phyloP scores from a whole-genome alignment of 768 basidiomycete genomes.

The Tylopilus balloui region DNA sequence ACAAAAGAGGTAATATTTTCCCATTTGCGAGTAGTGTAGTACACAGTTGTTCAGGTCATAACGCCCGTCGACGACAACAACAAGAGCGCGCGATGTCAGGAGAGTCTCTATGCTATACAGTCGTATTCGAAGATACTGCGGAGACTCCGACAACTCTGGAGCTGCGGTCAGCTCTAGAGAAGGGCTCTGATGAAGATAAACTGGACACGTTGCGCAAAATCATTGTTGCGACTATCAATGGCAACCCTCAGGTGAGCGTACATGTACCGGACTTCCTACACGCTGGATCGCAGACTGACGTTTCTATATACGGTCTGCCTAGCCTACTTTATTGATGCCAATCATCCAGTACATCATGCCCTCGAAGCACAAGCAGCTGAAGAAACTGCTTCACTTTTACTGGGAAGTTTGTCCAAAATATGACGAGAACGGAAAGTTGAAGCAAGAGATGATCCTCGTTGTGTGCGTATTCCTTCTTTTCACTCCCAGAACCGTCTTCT shows the following conservation, averaged over 20 bases:
- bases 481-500: conserved; percentile 6
- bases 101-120: conserved; percentile 72
- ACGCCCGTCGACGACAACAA: conserved; percentile 11
- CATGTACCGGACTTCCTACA: neutral
- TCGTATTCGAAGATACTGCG: conserved; percentile 66
- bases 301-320: neutral
- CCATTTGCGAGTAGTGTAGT: neutral
- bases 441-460: conserved; percentile 99
- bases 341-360: conserved; percentile 98
- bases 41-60: neutral
- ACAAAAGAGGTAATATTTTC: conserved; percentile 9
- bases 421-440: conserved; percentile 93
- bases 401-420: conserved; percentile 99
- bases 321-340: conserved; percentile 95
- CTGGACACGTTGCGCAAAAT: conserved; percentile 93
- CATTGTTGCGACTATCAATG: conserved; percentile 90
- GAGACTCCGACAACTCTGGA: conserved; percentile 81
- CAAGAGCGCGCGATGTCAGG: conserved; percentile 27
- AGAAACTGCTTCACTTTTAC: conserved; percentile 94
- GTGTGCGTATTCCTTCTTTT: conserved; percentile 56
- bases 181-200: conserved; percentile 96
- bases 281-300: neutral
- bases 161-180: conserved; percentile 79
- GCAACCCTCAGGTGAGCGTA: conserved; percentile 75
- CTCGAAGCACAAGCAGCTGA: conserved; percentile 90